Conservation (phyloP, 805 yeast species). For the Candida corydali region DNA sequence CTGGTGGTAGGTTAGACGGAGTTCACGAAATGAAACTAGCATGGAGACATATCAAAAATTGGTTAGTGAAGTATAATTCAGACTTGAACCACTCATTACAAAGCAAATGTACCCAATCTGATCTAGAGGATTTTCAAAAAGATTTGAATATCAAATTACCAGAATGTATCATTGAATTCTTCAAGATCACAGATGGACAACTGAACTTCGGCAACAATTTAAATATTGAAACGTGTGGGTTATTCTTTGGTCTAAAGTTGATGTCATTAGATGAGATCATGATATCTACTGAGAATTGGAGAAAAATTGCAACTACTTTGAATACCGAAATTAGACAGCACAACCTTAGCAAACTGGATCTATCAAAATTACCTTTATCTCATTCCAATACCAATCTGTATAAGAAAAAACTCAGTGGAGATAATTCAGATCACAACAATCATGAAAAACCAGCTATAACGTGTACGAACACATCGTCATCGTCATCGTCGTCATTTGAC, state of each 20-base stretch:
- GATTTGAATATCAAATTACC: constrained; percentile 78
- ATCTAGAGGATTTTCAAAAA: constrained; percentile 75
- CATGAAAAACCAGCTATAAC: background rate
- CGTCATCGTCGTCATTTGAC: constrained; percentile 9
- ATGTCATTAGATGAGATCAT: constrained; percentile 78
- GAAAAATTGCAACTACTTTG: constrained; percentile 54
- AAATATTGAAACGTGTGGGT: constrained; percentile 62
- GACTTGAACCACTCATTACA: constrained; percentile 77
- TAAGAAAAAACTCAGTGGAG: constrained; percentile 11
- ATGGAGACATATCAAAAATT: constrained; percentile 85
- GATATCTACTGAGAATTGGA: constrained; percentile 82
- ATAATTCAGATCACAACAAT: background rate
- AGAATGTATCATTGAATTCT: constrained; percentile 74
- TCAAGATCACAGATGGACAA: constrained; percentile 88
- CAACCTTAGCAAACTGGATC: constrained; percentile 14
- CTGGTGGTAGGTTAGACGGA: constrained; percentile 46
- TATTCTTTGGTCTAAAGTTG: constrained; percentile 75
- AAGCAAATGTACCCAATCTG: constrained; percentile 75
- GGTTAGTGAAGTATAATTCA: constrained; percentile 75
- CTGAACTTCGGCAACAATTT: constrained; percentile 59
- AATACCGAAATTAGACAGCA: constrained; percentile 22
- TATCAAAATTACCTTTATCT: constrained; percentile 19
- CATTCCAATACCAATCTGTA: constrained; percentile 14
- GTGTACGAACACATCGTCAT: background rate
- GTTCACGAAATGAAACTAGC: constrained; percentile 72